Evolutionary conservation across 768 basidiomycete species (phyloP), one percentile per base, ranked within the genome.

Genomic region (Lentinus brumalis): DNA sequence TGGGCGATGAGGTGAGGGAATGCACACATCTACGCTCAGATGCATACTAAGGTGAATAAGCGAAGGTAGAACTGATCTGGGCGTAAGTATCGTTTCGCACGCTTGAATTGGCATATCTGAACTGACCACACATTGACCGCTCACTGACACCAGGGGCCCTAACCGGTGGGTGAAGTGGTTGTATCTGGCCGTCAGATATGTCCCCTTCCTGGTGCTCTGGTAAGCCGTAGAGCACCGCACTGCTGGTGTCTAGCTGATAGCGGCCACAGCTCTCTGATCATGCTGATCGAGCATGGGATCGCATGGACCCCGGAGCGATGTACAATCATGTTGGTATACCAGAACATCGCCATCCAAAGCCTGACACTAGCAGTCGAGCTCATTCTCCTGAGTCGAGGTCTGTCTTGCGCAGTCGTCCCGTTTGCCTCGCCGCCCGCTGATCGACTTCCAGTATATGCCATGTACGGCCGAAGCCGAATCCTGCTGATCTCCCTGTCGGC

Each of bases 1-100:
- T 63, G 9, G 57, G 44, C 30, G 57, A 57, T 40, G 61, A 63
- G 61, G 61, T 63, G 16, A 40, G 61, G 35, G 15, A 1, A 21
- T 26, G 12, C 5, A 47, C 10, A 11, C 10, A 8, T 18, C 21
- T 26, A 10, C 11, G 21, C 21, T 21, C 6, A 18, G 7, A 47
- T 18, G 21, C 7, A 6, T 26, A 47, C 21, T 18, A 56, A 31
- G 18, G n/a, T 10, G 10, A 6, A 21, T 7, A 35, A 35, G 32
- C n/a, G n/a, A n/a, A n/a, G n/a, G 10, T 35, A 5, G 32, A 35
- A 35, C 32, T 35, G 32, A 35, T 35, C 32, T 35, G 32, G 32
- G 10, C 32, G 32, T 35, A 35, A 35, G 32, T 35, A n/a, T n/a
- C n/a, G n/a, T n/a, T n/a, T n/a, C n/a, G n/a, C n/a, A n/a, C n/a